Conservation (phyloP, 1,139 yeast genomes). For the Suhomyces taliae region DNA sequence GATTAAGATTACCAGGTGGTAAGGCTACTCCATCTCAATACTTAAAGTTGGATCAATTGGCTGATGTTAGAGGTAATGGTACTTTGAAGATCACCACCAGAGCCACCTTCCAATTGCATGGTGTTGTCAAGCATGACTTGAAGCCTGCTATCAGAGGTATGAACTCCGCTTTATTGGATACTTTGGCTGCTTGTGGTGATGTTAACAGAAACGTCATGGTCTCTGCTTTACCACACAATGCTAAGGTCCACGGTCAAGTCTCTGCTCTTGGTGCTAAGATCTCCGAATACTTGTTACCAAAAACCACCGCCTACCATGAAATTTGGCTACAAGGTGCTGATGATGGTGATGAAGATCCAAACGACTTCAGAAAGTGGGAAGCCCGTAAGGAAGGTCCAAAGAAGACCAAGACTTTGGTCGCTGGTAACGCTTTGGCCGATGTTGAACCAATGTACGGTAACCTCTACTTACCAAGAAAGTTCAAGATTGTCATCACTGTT, state of each 20-base stretch:
- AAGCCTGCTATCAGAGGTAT: conserved; percentile 92
- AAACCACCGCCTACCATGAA: conserved; percentile 94
- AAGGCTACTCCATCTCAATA: conserved; percentile 85
- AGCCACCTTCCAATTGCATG: conserved; percentile 96
- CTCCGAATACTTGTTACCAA: conserved; percentile 82
- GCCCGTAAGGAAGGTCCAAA: conserved; percentile 75
- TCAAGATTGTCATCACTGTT: conserved; percentile 90
- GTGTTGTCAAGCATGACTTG: conserved; percentile 85
- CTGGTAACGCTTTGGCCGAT: conserved; percentile 84
- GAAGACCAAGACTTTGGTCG: conserved; percentile 77
- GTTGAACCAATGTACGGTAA: conserved; percentile 87
- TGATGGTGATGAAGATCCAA: conserved; percentile 58
- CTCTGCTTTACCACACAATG: conserved; percentile 83
- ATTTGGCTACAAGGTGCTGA: conserved; percentile 94
- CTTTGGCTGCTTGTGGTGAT: conserved; percentile 98
- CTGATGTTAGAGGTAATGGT: conserved; percentile 86
- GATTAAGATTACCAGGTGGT: conserved; percentile 95
- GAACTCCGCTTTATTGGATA: conserved; percentile 87
- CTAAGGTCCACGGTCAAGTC: conserved; percentile 77
- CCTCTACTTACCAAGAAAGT: conserved; percentile 91
- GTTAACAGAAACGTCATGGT: conserved; percentile 95
- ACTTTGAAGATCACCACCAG: conserved; percentile 94
- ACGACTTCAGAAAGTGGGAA: conserved; percentile 71
- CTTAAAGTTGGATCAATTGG: conserved; percentile 78
- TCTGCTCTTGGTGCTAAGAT: conserved; percentile 61